Percentiles rank a stretch among this genome's conserved stretches.
Evolutionary conservation across 2,329 filamentous ascomycete genomes (phyloP).

Genomic region (Endothia cerciana): DNA sequence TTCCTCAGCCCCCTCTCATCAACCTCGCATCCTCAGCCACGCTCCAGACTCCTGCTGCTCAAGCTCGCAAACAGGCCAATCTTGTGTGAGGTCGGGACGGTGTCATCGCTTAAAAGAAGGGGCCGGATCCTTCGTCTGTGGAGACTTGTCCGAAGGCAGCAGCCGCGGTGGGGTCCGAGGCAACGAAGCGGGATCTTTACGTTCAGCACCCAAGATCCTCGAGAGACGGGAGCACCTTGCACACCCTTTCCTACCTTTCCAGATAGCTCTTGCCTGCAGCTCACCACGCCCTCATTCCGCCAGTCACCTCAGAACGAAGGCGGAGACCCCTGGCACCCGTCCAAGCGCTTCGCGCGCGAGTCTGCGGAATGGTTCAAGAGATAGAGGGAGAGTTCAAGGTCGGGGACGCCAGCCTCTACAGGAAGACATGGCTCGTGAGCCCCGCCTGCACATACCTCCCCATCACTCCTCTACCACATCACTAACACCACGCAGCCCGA

Average conservation of each 20-base stretch:
- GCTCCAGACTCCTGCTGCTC: neutral
- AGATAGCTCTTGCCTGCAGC: neutral
- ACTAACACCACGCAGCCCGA: conserved; percentile 50
- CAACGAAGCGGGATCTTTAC: neutral
- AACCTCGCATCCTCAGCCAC: neutral
- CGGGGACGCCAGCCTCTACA: conserved; percentile 52
- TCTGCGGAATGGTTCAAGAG: conserved; percentile 43
- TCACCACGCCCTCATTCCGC: neutral
- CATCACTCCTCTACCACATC: conserved; percentile 13
- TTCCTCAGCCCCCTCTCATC: neutral
- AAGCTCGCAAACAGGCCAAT: conserved; percentile 8
- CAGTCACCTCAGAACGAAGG: neutral
- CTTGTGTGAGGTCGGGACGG: neutral
- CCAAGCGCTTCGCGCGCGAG: neutral
- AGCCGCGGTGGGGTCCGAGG: neutral
- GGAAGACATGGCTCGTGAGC: conserved; percentile 63
- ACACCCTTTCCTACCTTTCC: neutral
- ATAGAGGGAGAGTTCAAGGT: conserved; percentile 56
- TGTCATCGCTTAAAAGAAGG: neutral
- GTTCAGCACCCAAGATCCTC: neutral
- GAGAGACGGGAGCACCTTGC: neutral
- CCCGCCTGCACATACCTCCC: conserved; percentile 9
- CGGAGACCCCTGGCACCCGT: neutral
- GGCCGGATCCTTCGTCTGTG: neutral
- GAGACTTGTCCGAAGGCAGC: neutral